Evolutionary conservation across 768 basidiomycete genomes (phyloP).

Genomic region (Lanmaoa pseudosensibilis): DNA sequence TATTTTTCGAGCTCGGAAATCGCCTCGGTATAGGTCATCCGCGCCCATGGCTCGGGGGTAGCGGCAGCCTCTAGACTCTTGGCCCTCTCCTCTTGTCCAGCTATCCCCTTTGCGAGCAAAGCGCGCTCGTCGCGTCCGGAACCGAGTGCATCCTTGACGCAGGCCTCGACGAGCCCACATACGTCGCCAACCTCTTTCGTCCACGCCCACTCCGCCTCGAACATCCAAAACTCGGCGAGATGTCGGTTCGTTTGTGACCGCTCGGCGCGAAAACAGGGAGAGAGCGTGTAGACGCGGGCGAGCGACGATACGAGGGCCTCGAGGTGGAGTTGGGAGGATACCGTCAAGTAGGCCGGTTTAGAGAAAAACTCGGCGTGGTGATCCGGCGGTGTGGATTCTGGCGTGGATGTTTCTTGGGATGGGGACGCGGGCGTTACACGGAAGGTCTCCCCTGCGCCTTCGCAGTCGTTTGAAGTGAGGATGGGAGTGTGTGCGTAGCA

Average conservation of each 20-base stretch:
- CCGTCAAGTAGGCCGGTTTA: slow-evolving; percentile 80
- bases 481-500: slow-evolving; percentile 80
- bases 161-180: slow-evolving; percentile 57
- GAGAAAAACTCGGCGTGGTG: slow-evolving; percentile 63
- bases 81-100: slow-evolving; percentile 37
- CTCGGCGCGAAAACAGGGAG: slow-evolving; percentile 94
- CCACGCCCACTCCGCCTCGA: slow-evolving; percentile 91
- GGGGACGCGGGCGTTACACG: slow-evolving; percentile 44
- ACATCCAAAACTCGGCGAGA: slow-evolving; percentile 98
- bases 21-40: slow-evolving; percentile 81
- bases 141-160: slow-evolving; percentile 43
- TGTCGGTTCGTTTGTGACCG: slow-evolving; percentile 86
- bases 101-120: slow-evolving; percentile 34
- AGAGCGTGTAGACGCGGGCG: slow-evolving; percentile 86
- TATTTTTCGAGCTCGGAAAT: slow-evolving; percentile 52
- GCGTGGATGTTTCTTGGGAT: slow-evolving; percentile 1
- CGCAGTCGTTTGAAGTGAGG: slow-evolving; percentile 88
- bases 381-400: slow-evolving; percentile 1
- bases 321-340: slow-evolving; percentile 94
- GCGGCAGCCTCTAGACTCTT: slow-evolving; percentile 40
- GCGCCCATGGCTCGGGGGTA: slow-evolving; percentile 50
- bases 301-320: slow-evolving; percentile 81
- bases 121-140: slow-evolving; percentile 33
- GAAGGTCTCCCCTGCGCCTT: slow-evolving; percentile 95
- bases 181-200: slow-evolving; percentile 46